Evolutionary conservation across 2,329 filamentous ascomycete species (phyloP).

Genomic region (Exophiala sp.): DNA sequence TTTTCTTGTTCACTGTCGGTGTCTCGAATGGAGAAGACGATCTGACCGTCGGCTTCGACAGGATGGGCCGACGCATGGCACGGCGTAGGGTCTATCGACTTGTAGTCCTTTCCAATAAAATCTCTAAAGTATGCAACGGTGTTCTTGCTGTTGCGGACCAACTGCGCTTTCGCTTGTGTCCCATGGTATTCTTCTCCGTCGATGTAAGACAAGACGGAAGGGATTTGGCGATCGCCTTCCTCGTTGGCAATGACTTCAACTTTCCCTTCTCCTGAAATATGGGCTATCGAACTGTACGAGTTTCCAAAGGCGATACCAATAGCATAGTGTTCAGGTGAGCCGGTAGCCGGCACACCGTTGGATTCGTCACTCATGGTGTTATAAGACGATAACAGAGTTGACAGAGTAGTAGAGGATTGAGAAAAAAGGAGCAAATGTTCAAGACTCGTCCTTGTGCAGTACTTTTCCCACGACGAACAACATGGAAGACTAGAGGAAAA

Average conservation of each 20-base stretch:
- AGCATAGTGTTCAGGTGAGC: constrained; percentile 52
- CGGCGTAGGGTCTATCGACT: constrained; percentile 91
- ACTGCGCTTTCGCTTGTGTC: constrained; percentile 86
- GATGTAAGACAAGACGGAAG: constrained; percentile 87
- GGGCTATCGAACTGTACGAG: constrained; percentile 95
- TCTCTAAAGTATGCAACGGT: constrained; percentile 95
- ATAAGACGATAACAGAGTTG: background rate
- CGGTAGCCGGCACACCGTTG: constrained; percentile 43
- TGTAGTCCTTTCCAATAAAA: constrained; percentile 89
- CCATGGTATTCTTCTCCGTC: constrained; percentile 96
- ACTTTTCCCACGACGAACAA: background rate
- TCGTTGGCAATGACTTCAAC: constrained; percentile 98
- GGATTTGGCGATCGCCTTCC: constrained; percentile 97
- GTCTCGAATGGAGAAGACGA: constrained; percentile 81
- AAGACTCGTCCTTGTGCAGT: background rate
- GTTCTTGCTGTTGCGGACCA: constrained; percentile 87
- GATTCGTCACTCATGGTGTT: constrained; percentile 47
- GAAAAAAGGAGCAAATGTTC: background rate
- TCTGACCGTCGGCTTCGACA: constrained; percentile 61
- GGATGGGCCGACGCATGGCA: constrained; percentile 92
- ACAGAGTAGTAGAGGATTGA: background rate
- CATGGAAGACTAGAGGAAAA: background rate
- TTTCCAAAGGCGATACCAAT: constrained; percentile 99
- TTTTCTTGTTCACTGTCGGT: constrained; percentile 60
- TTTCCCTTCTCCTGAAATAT: constrained; percentile 79